A percentile compares a stretch with the other conserved stretches of the same genome.
phyloP scores from a whole-genome alignment of 2,329 filamentous ascomycete species.

The Talaromyces marneffei region DNA sequence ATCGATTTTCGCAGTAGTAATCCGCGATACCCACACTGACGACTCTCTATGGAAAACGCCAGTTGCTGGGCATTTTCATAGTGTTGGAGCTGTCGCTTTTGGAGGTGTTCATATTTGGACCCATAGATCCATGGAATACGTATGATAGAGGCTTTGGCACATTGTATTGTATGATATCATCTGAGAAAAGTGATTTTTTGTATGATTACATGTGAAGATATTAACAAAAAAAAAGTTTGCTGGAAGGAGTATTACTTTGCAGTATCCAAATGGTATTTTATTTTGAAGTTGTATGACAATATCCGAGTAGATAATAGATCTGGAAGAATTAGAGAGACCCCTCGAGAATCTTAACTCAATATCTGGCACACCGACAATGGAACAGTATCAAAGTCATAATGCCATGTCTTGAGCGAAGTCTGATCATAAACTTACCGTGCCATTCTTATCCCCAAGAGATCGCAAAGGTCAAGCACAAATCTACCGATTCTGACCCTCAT shows the following conservation, averaged over 20 bases:
- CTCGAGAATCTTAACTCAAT: neutral
- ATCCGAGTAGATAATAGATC: neutral
- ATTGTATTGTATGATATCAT: neutral
- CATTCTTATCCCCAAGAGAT: slow-evolving; percentile 27
- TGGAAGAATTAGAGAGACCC: neutral
- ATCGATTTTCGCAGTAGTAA: neutral
- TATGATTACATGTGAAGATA: neutral
- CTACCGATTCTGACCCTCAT: slow-evolving; percentile 33
- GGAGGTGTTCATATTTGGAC: neutral
- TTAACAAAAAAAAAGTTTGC: neutral
- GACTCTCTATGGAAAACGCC: neutral
- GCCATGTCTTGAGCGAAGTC: slow-evolving; percentile 37
- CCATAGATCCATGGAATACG: neutral
- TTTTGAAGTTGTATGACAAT: neutral
- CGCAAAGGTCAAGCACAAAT: slow-evolving; percentile 32
- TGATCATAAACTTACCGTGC: slow-evolving; percentile 34
- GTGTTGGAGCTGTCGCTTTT: neutral
- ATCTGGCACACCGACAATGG: slow-evolving; percentile 36
- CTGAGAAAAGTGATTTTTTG: neutral
- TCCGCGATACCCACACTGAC: neutral
- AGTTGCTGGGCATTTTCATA: neutral
- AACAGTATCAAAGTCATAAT: slow-evolving; percentile 36
- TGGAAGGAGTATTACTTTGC: neutral
- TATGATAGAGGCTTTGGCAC: neutral
- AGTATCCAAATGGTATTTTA: neutral